Conservation (phyloP, 129 eudicot genomes). For the Heracleum sosnowskyi region DNA sequence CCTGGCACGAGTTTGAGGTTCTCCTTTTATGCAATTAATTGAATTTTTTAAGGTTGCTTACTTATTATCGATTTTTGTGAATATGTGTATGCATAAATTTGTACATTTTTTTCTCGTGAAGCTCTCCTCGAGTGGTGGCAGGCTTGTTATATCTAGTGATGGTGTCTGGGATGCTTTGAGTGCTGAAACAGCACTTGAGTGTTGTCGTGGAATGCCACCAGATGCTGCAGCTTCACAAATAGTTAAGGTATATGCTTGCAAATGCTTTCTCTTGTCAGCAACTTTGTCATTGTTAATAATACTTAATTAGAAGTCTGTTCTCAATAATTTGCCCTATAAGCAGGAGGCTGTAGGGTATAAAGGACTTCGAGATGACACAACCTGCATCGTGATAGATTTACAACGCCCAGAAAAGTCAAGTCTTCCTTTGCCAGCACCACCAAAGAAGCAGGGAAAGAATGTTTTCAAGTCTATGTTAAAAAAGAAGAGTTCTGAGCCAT, state of each 20-base stretch:
- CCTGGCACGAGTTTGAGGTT: not conserved
- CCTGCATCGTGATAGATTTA: constrained; percentile 92
- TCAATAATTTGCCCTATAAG: constrained; percentile 6
- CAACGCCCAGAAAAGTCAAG: constrained; percentile 63
- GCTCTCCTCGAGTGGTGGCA: constrained; percentile 88
- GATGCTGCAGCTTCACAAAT: constrained; percentile 92
- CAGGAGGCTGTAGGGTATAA: constrained; percentile 76
- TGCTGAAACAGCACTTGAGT: constrained; percentile 75
- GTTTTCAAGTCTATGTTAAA: constrained; percentile 88
- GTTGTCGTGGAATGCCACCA: constrained; percentile 80
- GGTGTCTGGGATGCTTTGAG: constrained; percentile 99
- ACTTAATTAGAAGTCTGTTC: not conserved
- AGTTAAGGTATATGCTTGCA: constrained; percentile 51
- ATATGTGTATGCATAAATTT: not conserved
- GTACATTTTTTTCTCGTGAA: constrained; percentile 19
- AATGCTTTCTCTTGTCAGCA: not conserved
- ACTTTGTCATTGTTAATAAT: not conserved
- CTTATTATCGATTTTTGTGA: not conserved
- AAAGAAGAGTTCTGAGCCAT: constrained; percentile 63
- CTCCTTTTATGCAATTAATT: not conserved
- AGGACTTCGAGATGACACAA: constrained; percentile 97
- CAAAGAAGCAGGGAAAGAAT: constrained; percentile 68
- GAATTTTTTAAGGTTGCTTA: not conserved
- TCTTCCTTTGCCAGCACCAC: constrained; percentile 60
- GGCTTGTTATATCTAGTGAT: constrained; percentile 85